Evolutionary conservation across 2,329 filamentous ascomycete genomes (phyloP).

Genomic region (Epichloe glyceriae): DNA sequence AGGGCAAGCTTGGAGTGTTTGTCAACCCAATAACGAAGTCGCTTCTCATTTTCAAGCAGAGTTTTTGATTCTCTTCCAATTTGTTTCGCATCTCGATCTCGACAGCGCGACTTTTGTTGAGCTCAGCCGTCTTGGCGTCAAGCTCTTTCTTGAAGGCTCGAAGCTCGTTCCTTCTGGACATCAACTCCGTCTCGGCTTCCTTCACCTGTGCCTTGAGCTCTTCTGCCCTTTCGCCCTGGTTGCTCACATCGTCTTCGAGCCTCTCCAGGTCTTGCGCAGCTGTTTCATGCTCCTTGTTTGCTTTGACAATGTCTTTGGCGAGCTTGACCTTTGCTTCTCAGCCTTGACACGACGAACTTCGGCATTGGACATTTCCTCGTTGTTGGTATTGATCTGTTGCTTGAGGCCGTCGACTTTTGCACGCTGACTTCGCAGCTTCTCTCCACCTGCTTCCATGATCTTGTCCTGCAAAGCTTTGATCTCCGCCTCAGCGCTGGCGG

Average conservation of each 20-base stretch:
- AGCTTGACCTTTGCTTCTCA: conserved; percentile 82
- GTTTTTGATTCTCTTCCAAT: conserved; percentile 87
- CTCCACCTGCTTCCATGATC: conserved; percentile 96
- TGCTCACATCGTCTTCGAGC: conserved; percentile 65
- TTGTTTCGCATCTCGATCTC: conserved; percentile 99
- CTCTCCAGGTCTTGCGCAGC: conserved; percentile 61
- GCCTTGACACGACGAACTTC: conserved; percentile 86
- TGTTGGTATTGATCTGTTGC: conserved; percentile 67
- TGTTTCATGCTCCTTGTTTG: conserved; percentile 63
- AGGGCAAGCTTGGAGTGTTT: conserved; percentile 75
- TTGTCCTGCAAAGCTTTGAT: conserved; percentile 89
- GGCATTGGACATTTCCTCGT: conserved; percentile 71
- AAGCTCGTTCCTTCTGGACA: conserved; percentile 69
- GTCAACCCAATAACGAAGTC: conserved; percentile 74
- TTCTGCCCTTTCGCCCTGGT: conserved; percentile 63
- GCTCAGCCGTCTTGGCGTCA: conserved; percentile 70
- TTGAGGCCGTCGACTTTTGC: conserved; percentile 82
- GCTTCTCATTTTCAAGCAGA: conserved; percentile 73
- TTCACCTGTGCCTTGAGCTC: conserved; percentile 62
- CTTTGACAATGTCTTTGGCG: conserved; percentile 67
- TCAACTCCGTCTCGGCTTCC: conserved; percentile 67
- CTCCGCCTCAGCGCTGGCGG: conserved; percentile 79
- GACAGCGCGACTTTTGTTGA: conserved; percentile 76
- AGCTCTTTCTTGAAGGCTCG: conserved; percentile 69
- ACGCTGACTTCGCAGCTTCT: conserved; percentile 80